Evolutionary conservation across 176 grass and related monocot species (phyloP).

Genomic region (Puccinellia tenuiflora): DNA sequence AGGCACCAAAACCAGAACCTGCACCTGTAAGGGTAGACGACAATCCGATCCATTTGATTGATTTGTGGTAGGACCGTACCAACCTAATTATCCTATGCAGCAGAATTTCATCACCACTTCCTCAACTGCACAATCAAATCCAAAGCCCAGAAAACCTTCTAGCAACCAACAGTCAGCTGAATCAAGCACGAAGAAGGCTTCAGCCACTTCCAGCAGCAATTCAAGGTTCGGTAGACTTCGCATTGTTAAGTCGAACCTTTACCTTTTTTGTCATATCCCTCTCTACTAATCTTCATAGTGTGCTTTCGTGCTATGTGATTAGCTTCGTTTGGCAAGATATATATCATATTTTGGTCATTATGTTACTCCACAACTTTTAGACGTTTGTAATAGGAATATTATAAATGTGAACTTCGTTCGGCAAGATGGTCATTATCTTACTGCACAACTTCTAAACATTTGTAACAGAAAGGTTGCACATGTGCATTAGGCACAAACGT

Average conservation of each 20-base stretch:
- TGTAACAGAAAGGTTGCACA: neutral
- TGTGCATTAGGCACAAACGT: neutral
- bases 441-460: neutral
- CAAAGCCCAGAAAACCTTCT: constrained; percentile 63
- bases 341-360: neutral
- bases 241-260: neutral
- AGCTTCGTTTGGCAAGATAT: neutral
- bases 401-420: neutral
- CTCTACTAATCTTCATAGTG: neutral
- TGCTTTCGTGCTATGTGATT: neutral
- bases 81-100: neutral
- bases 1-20: constrained; percentile 67
- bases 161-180: constrained; percentile 41
- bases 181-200: constrained; percentile 50
- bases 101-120: constrained; percentile 42
- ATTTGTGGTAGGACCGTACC: neutral
- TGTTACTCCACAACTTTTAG: neutral
- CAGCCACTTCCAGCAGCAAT: constrained; percentile 59
- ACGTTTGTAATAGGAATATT: neutral
- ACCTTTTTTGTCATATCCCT: neutral
- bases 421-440: neutral
- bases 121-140: constrained; percentile 46
- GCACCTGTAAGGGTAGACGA: constrained; percentile 41
- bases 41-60: neutral
- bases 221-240: constrained; percentile 58